Percentiles rank a stretch among this genome's conserved stretches.
phyloP scores from a whole-genome alignment of 176 grass and related monocot genomes.

The Echinochloa phyllopogon region DNA sequence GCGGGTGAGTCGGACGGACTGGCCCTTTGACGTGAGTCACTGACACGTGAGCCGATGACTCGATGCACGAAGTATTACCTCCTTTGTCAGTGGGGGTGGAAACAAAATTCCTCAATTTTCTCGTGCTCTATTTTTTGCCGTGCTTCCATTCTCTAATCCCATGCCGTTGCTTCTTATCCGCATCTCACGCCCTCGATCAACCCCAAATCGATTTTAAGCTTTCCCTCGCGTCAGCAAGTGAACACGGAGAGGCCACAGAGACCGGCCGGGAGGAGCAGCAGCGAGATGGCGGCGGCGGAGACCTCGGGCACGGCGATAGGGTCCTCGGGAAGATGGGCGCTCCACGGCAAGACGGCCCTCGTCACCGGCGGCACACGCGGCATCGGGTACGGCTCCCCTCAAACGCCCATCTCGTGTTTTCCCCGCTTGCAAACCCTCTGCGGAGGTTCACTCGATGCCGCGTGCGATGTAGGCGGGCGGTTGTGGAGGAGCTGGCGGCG shows the following conservation, averaged over 20 bases:
- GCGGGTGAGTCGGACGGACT: no score
- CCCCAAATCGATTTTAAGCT: not conserved
- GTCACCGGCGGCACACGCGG: constrained; percentile 84
- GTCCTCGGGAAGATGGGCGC: constrained; percentile 58
- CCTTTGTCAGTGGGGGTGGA: not conserved
- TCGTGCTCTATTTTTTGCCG: no score
- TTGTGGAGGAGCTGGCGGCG: constrained; percentile 63
- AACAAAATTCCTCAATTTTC: not conserved
- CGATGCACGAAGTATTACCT: no score
- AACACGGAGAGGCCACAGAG: no score
- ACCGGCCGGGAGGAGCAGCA: not conserved
- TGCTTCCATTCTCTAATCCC: not conserved
- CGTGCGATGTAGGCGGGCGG: constrained; percentile 39
- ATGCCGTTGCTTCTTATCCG: no score
- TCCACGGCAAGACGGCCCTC: constrained; percentile 67
- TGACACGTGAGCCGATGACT: no score
- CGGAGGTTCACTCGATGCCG: not conserved
- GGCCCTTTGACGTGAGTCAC: no score
- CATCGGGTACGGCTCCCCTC: constrained; percentile 53
- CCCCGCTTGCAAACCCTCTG: not conserved
- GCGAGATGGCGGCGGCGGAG: constrained; percentile 29
- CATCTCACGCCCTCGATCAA: not conserved
- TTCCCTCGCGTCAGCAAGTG: not conserved
- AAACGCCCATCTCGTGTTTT: not conserved
- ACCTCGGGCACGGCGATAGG: not conserved